Conservation (phyloP, 495 filamentous ascomycete species). For the Chaetomium cochliodes region DNA sequence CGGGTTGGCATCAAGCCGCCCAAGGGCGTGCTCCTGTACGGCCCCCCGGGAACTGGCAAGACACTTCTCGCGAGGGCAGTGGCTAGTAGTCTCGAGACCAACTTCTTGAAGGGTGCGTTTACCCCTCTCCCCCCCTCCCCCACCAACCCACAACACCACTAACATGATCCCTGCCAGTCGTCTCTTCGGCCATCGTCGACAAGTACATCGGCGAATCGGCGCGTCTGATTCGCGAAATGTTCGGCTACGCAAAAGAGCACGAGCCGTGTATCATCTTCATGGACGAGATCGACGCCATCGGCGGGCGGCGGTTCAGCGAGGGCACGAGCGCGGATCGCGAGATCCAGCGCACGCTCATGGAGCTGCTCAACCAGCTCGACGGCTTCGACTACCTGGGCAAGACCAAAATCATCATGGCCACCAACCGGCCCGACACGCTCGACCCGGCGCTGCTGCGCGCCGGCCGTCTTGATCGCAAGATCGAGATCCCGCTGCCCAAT, state of each 20-base stretch:
- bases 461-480: slow-evolving; percentile 93
- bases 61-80: slow-evolving; percentile 93
- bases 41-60: slow-evolving; percentile 97
- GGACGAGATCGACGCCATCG: slow-evolving; percentile 99
- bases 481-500: slow-evolving; percentile 98
- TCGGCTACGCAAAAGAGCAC: slow-evolving; percentile 98
- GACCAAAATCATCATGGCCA: slow-evolving; percentile 99
- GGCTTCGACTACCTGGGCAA: slow-evolving; percentile 99
- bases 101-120: slow-evolving; percentile 87
- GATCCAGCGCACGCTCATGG: slow-evolving; percentile 99
- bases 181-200: slow-evolving; percentile 99
- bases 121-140: no score
- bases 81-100: slow-evolving; percentile 94
- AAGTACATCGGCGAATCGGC: slow-evolving; percentile 99
- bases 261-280: slow-evolving; percentile 99
- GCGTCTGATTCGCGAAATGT: slow-evolving; percentile 98
- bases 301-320: slow-evolving; percentile 95
- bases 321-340: slow-evolving; percentile 97
- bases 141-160: slow-evolving; percentile 1
- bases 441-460: slow-evolving; percentile 93
- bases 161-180: slow-evolving; percentile 56
- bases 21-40: slow-evolving; percentile 96
- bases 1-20: slow-evolving; percentile 98
- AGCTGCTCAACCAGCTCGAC: slow-evolving; percentile 97
- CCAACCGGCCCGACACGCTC: slow-evolving; percentile 95